phyloP scores from a whole-genome alignment of 371 early-diverging fungal species.

The Chytridium lagenaria region DNA sequence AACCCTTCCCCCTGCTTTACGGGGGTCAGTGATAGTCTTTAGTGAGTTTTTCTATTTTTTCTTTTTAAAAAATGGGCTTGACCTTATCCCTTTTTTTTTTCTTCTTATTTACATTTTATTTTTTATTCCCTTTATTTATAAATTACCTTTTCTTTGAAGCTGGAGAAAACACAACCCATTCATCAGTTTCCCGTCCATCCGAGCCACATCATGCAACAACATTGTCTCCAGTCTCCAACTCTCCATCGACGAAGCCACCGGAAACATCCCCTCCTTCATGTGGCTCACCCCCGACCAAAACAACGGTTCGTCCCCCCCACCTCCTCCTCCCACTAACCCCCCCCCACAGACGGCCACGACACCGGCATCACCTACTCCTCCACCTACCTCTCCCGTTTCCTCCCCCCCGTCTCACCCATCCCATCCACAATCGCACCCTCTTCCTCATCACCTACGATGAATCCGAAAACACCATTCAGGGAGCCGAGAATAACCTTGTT shows the following conservation, averaged over 20 bases:
- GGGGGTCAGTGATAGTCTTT: slow-evolving; percentile 39
- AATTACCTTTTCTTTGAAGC: too few species aligned
- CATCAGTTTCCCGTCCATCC: slow-evolving; percentile 61
- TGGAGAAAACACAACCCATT: slow-evolving; percentile 69
- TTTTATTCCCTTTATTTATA: not conserved
- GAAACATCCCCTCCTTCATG: slow-evolving; percentile 61
- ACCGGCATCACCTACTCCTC: slow-evolving; percentile 59
- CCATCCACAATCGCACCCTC: slow-evolving; percentile 56
- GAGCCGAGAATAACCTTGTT: not conserved
- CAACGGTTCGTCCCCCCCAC: too few species aligned
- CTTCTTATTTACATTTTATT: slow-evolving; percentile 47
- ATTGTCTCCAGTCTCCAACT: slow-evolving; percentile 59
- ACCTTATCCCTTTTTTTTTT: too few species aligned
- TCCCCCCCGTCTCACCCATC: slow-evolving; percentile 60
- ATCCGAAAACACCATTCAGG: slow-evolving; percentile 2
- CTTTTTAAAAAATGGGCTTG: too few species aligned
- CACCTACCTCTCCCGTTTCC: slow-evolving; percentile 62
- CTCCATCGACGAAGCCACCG: slow-evolving; percentile 55
- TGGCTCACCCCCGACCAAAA: slow-evolving; percentile 19
- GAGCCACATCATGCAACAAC: slow-evolving; percentile 52
- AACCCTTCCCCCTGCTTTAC: slow-evolving; percentile 50
- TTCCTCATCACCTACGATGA: slow-evolving; percentile 39
- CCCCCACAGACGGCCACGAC: slow-evolving; percentile 56
- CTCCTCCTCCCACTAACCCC: too few species aligned
- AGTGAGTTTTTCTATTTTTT: too few species aligned